Evolutionary conservation across 768 basidiomycete genomes (phyloP), one percentile per base, ranked within the genome.

Genomic region (Paxillus rubicundulus): DNA sequence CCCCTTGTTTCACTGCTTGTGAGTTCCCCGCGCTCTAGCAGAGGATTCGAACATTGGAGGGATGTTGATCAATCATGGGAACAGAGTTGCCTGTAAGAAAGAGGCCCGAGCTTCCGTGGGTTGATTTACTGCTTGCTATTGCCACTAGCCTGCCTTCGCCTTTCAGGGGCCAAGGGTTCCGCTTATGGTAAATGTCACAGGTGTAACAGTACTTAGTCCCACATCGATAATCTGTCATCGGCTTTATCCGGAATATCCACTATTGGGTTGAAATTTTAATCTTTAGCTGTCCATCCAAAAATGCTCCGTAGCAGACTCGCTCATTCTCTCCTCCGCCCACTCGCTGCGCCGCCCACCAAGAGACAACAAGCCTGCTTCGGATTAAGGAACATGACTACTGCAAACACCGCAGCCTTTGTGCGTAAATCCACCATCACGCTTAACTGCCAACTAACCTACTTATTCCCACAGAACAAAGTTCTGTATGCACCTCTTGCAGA

Each of bases 401-500:
- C 73, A 38, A 72, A 65, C 62, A 86, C 82, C 21, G 82, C 83
- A 7, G 79, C 78, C 54, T 89, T 82, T 56, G 86, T 86, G 59
- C 16, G 84, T 76, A 4, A 53, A 45, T 38, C 40, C 21, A 44
- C 28, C 0, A 7, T 9, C 17, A 42, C 28, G 45, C 16, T 20
- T 32, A 9, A 12, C 10, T 3, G 14, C 16, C 2, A 44, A 28
- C 20, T 42, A 20, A 44, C 46, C 49, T 27, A 61, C 17, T 39
- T 47, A 4, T 34, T 45, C 20, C 28, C 42, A 10, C 63, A 98
- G 96, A 99, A 98, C 86, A 87, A 88, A 72, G 77, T 82, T 42
- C 81, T 99, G 60, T 98, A 98, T 75, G 76, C 82, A 45, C 84
- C 94, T 58, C 80, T 99, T 47, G 79, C 89, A 10, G 86, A 98